phyloP scores from a whole-genome alignment of 2,329 filamentous ascomycete species.

The Helotiales sp. region DNA sequence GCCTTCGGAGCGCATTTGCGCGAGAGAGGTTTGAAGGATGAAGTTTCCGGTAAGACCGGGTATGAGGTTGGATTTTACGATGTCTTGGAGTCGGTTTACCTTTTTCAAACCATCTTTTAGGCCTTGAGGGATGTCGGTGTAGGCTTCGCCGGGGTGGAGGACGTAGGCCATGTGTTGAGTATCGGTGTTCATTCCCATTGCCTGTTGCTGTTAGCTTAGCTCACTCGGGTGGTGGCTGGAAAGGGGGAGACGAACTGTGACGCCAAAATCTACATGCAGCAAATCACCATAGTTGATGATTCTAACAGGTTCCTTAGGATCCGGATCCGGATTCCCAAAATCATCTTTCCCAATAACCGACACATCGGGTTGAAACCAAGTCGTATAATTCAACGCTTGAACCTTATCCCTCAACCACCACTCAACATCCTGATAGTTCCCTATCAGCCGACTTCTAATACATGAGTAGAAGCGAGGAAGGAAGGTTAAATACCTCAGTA shows the following conservation, averaged over 20 bases:
- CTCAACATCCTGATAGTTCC: slow-evolving; percentile 45
- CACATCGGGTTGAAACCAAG: slow-evolving; percentile 52
- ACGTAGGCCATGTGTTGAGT: slow-evolving; percentile 53
- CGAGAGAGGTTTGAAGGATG: slow-evolving; percentile 41
- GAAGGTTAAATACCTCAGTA: slow-evolving; percentile 28
- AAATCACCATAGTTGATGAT: slow-evolving; percentile 49
- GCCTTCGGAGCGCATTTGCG: slow-evolving; percentile 44
- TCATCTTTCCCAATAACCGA: slow-evolving; percentile 38
- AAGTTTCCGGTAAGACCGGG: slow-evolving; percentile 46
- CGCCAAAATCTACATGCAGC: slow-evolving; percentile 51
- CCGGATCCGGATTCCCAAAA: slow-evolving; percentile 18
- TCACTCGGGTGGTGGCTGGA: too few relatives aligned
- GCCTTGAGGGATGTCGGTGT: slow-evolving; percentile 42
- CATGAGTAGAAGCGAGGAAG: slow-evolving; percentile 6
- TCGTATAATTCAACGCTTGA: slow-evolving; percentile 50
- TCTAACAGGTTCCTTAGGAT: background rate
- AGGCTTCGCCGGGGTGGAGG: slow-evolving; percentile 43
- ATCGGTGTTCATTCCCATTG: slow-evolving; percentile 48
- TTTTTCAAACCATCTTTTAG: slow-evolving; percentile 45
- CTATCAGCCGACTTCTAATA: background rate
- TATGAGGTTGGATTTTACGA: slow-evolving; percentile 45
- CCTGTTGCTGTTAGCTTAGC: too few relatives aligned
- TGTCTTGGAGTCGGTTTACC: slow-evolving; percentile 49
- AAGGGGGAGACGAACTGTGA: too few relatives aligned
- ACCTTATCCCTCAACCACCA: slow-evolving; percentile 54